phyloP scores from a whole-genome alignment of 2,329 filamentous ascomycete genomes.

The Cytospora mali region DNA sequence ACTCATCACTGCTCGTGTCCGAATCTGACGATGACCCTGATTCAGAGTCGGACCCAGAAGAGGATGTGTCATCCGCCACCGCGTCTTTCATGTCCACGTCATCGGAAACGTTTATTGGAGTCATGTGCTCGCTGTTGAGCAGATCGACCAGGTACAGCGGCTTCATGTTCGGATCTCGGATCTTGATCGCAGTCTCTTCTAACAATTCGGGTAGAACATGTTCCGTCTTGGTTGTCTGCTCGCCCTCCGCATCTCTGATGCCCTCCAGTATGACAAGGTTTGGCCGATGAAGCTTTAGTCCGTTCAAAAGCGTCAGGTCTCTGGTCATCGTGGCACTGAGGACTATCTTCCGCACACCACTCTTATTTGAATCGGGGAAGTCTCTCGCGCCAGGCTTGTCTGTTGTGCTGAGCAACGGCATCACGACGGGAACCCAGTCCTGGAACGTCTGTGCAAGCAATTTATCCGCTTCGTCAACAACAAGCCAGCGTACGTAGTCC shows the following conservation, averaged over 20 bases:
- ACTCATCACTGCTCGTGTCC: constrained; percentile 31
- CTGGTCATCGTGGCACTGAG: constrained; percentile 91
- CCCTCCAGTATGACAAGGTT: constrained; percentile 76
- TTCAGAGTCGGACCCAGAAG: constrained; percentile 39
- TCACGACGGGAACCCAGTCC: constrained; percentile 79
- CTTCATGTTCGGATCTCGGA: constrained; percentile 71
- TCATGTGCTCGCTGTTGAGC: constrained; percentile 60
- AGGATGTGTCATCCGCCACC: constrained; percentile 37
- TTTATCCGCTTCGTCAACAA: constrained; percentile 93
- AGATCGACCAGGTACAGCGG: constrained; percentile 84
- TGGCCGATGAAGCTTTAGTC: constrained; percentile 72
- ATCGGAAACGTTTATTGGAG: constrained; percentile 34
- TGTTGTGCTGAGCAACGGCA: constrained; percentile 57
- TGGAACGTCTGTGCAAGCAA: constrained; percentile 90
- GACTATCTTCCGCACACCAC: constrained; percentile 74
- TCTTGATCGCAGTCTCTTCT: constrained; percentile 66
- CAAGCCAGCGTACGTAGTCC: constrained; percentile 79
- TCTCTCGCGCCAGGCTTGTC: constrained; percentile 53
- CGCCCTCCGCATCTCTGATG: constrained; percentile 36
- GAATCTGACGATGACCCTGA: constrained; percentile 37
- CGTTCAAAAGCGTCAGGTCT: constrained; percentile 78
- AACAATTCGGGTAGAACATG: constrained; percentile 64
- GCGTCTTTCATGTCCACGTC: constrained; percentile 43
- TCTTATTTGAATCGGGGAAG: constrained; percentile 54
- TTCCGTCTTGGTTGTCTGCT: constrained; percentile 46